phyloP scores from a whole-genome alignment of 108 stramenopile species.

The Cylindrotheca closterium region DNA sequence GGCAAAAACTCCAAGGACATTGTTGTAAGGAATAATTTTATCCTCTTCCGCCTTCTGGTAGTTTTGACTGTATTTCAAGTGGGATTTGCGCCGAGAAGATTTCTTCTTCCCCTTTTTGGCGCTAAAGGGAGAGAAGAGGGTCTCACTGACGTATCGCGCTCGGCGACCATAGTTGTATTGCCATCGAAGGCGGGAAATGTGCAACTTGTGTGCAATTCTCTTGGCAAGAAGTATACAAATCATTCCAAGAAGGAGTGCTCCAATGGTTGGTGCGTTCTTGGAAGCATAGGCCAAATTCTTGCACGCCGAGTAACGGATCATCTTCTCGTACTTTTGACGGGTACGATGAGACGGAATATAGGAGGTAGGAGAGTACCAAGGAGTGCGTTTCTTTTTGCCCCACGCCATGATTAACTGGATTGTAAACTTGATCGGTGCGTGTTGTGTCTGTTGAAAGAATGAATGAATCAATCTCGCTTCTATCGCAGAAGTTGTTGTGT shows the following conservation, averaged over 20 bases:
- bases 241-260: neutral
- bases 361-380: neutral
- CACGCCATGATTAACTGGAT: no score
- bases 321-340: neutral
- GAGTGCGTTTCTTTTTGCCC: neutral
- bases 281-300: neutral
- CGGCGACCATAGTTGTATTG: neutral
- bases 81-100: neutral
- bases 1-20: neutral
- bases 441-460: no score
- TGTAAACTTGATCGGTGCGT: no score
- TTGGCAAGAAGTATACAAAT: neutral
- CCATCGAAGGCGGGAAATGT: neutral
- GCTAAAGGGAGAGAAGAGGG: neutral
- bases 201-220: neutral
- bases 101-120: neutral
- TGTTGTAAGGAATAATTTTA: neutral
- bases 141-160: neutral
- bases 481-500: no score
- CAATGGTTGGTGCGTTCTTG: neutral
- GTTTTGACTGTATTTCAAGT: neutral
- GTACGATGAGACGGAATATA: neutral
- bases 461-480: no score
- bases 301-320: neutral
- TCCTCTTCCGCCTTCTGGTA: neutral